phyloP scores from a whole-genome alignment of 1,139 yeast genomes.

The Blastobotrys niveus region DNA sequence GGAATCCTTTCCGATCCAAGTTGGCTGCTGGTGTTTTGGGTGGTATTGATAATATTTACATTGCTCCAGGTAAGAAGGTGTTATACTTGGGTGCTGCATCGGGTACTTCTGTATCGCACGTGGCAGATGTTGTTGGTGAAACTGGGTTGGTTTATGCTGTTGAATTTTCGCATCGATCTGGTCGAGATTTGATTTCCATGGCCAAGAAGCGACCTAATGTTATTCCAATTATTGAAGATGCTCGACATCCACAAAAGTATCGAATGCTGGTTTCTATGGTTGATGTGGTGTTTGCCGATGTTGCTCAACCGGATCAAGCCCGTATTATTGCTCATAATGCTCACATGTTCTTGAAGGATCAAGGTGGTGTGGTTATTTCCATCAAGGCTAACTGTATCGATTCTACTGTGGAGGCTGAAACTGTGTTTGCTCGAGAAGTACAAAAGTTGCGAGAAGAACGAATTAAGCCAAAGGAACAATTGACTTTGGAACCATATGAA shows the following conservation, averaged over 20 bases:
- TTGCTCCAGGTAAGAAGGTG: slow-evolving; percentile 97
- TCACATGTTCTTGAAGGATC: slow-evolving; percentile 95
- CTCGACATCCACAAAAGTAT: slow-evolving; percentile 99
- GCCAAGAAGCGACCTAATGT: slow-evolving; percentile 99
- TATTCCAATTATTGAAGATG: slow-evolving; percentile 97
- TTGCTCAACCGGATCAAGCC: slow-evolving; percentile 99
- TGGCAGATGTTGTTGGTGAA: slow-evolving; percentile 97
- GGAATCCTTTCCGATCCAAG: slow-evolving; percentile 99
- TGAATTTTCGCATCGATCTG: slow-evolving; percentile 99
- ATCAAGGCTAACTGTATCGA: slow-evolving; percentile 99
- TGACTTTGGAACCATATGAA: slow-evolving; percentile 98
- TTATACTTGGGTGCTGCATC: slow-evolving; percentile 98
- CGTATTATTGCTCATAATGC: slow-evolving; percentile 98
- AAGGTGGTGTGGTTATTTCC: slow-evolving; percentile 96
- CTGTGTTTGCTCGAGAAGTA: slow-evolving; percentile 98
- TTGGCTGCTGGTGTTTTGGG: slow-evolving; percentile 99
- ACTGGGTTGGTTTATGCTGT: slow-evolving; percentile 98
- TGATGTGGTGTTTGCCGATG: slow-evolving; percentile 97
- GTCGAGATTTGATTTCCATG: slow-evolving; percentile 98
- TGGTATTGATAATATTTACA: slow-evolving; percentile 95
- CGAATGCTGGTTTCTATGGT: slow-evolving; percentile 99
- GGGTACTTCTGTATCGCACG: slow-evolving; percentile 98
- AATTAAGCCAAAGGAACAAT: slow-evolving; percentile 96
- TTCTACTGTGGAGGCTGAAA: slow-evolving; percentile 98
- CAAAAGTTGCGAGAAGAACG: slow-evolving; percentile 98